A percentile compares a stretch with the other conserved stretches of the same genome.
Conservation (phyloP, 2,329 filamentous ascomycete genomes). For the Aspergillus udagawae region DNA sequence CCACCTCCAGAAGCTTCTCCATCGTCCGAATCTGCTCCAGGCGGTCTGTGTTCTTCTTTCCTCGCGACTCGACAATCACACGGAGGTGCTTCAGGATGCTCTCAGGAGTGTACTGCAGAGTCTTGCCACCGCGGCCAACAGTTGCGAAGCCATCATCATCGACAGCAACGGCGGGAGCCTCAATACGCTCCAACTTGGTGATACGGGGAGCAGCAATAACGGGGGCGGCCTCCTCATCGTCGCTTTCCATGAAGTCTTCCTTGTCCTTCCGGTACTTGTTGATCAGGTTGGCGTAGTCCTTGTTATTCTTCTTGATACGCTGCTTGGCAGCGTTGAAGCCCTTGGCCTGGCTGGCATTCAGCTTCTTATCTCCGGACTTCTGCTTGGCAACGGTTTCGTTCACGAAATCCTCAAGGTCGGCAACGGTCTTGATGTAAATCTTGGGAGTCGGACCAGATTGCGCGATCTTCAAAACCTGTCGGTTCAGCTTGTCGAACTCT, state of each 20-base stretch:
- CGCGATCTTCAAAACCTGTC: conserved; percentile 74
- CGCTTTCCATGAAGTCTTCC: conserved; percentile 81
- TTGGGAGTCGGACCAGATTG: conserved; percentile 78
- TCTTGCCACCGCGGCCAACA: conserved; percentile 83
- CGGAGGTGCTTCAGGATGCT: conserved; percentile 97
- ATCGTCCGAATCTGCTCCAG: conserved; percentile 93
- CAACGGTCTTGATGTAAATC: conserved; percentile 85
- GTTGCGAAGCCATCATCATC: conserved; percentile 86
- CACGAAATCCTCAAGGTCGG: conserved; percentile 90
- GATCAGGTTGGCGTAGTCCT: conserved; percentile 84
- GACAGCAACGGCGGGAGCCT: conserved; percentile 47
- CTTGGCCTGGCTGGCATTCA: conserved; percentile 93
- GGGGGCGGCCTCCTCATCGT: conserved; percentile 64
- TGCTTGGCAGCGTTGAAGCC: conserved; percentile 97
- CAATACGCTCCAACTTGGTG: conserved; percentile 38
- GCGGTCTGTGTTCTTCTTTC: conserved; percentile 98
- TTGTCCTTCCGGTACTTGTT: conserved; percentile 82
- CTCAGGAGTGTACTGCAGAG: conserved; percentile 89
- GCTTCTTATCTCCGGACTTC: conserved; percentile 95
- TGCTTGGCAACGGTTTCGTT: conserved; percentile 93
- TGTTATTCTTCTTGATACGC: conserved; percentile 98
- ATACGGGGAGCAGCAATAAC: conserved; percentile 51
- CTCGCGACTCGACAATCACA: conserved; percentile 88
- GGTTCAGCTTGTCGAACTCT: conserved; percentile 95
- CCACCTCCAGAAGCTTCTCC: conserved; percentile 91